Evolutionary conservation across 2,329 filamentous ascomycete species (phyloP), one percentile per base, ranked within the genome.

Genomic region (Hortaea werneckii): DNA sequence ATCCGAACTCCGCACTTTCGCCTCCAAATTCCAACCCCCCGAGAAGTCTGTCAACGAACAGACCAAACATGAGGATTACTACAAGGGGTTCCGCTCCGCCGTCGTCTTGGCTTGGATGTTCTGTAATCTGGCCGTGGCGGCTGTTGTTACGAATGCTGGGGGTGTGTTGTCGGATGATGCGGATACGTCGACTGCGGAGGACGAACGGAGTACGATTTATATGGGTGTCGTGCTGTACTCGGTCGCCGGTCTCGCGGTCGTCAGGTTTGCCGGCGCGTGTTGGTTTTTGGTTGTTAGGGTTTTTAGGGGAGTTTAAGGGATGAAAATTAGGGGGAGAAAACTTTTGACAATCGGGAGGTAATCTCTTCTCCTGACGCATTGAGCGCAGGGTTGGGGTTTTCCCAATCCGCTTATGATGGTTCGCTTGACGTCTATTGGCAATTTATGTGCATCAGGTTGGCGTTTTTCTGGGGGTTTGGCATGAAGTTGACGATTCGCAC

Each of bases 41-140:
- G 80, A 83, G 66, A 80, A 79, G 58, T 58, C 72, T 0, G 76
- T 78, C 2, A 71, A 71, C n/a, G 67, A 76, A 8, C 62, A 70
- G 38, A 89, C 95, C 63, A 87, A 85, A 61, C 90, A 98, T 66
- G 87, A 95, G 72, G 92, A 98, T 65, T 98, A 96, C 69, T 98
- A 98, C 76, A 88, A 89, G 59, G 92, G 89, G 54, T 95, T 98
- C 65, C 80, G 92, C 51, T 94, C 86, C 13, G 80, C 87, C 28
- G 89, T 95, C 55, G 92, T 98, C 29, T 72, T 96, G 42, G 80
- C 85, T 54, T 98, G 92, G 92, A 95, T 98, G 76, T 87, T 96
- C 58, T 88, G 82, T 61, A 98, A 98, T 67, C 85, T 98, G 64
- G 88, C 80, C 0, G 79, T 98, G 5, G 81, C 80, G 0, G 90